Percentiles rank a stretch among this genome's conserved stretches.
phyloP scores from a whole-genome alignment of 2,329 filamentous ascomycete species.

The Dactylellina haptotyla region DNA sequence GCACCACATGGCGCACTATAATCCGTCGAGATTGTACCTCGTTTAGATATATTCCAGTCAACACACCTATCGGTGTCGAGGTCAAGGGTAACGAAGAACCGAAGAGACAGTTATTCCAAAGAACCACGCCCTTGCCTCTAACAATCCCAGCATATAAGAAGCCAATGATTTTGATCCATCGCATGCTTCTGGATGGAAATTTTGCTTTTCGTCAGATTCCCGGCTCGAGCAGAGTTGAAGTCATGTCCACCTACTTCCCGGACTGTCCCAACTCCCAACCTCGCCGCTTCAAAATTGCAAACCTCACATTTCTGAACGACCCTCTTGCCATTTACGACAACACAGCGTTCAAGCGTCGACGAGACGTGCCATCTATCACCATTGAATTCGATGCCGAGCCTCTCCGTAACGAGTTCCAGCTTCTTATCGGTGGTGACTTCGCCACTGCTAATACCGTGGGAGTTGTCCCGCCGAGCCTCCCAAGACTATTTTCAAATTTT shows the following conservation, averaged over 20 bases:
- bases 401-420: constrained; percentile 35
- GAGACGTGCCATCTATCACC: constrained; percentile 17
- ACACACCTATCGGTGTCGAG: constrained; percentile 24
- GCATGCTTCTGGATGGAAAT: constrained; percentile 47
- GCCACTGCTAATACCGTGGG: constrained; percentile 16
- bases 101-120: background rate
- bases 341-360: background rate
- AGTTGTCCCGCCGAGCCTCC: constrained; percentile 10
- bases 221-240: constrained; percentile 15
- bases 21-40: constrained; percentile 37
- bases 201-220: constrained; percentile 51
- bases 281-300: constrained; percentile 43
- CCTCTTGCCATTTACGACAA: constrained; percentile 37
- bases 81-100: constrained; percentile 4
- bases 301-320: constrained; percentile 45
- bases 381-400: constrained; percentile 39
- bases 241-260: constrained; percentile 46
- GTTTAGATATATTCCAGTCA: constrained; percentile 39
- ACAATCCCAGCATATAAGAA: background rate
- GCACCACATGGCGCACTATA: constrained; percentile 45
- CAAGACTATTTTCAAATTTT: constrained; percentile 9
- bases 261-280: constrained; percentile 1
- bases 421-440: constrained; percentile 24
- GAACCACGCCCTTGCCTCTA: background rate
- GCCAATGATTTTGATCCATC: constrained; percentile 36